Evolutionary conservation across 345 rosid species (phyloP), one percentile per base, ranked within the genome.

Genomic region (Eucalyptus shirleyi): DNA sequence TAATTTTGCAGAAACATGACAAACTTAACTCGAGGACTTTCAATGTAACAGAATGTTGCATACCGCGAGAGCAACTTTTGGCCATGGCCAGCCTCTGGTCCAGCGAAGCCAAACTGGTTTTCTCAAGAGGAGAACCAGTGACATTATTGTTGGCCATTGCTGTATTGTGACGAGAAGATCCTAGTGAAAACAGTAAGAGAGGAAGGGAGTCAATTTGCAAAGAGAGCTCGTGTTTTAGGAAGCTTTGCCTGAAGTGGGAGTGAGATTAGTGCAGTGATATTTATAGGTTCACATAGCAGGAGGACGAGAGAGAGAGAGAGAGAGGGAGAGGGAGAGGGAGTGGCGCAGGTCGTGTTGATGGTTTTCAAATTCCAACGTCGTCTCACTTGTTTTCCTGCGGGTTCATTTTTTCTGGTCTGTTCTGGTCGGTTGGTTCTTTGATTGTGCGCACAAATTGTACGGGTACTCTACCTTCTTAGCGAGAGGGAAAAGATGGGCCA

Each of bases 11-110:
- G 90, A 85, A 89, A 14, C n/a, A 30, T 7, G 7, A 5, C 8
- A 47, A 28, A 86, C 7, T 7, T 42, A 34, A 45, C 44, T 34
- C 49, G 59, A n/a, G 59, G 24, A 87, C 53, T 34, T 37, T 26
- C 5, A 19, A 56, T 65, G 24, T 24, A 26, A 26, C 55, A 26
- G 77, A 47, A 59, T 18, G 23, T 86, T 10, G 56, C 56, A 59
- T 87, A 95, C 96, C 96, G 85, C 88, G 95, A 86, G 98, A 91
- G 89, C 94, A 94, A 44, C 94, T 92, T 87, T 94, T 95, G 17
- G 96, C 96, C 95, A 95, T 88, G 91, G 94, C 95, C 82, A 94
- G 93, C 91, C 90, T 94, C 59, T 96, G 95, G 91, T 95, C 96
- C 30, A 91, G 94, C 11, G 94, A 93, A 90, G 94, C 93, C 91